A percentile compares a stretch with the other conserved stretches of the same genome.
Evolutionary conservation across 768 basidiomycete species (phyloP).

Genomic region (Tricholoma furcatifolium): DNA sequence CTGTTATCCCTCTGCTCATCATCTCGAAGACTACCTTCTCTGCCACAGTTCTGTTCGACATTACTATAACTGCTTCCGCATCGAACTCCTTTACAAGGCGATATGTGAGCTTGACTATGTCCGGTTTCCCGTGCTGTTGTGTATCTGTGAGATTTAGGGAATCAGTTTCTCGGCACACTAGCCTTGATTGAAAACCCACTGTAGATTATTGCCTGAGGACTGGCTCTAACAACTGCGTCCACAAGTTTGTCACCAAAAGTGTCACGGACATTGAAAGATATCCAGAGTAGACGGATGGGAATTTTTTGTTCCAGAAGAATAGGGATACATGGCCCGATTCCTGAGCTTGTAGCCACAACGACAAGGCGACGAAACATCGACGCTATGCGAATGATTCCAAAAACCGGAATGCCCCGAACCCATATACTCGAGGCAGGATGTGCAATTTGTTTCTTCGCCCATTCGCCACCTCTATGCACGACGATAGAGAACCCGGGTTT

Average conservation of each 20-base stretch:
- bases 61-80: conserved; percentile 55
- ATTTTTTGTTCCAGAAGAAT: conserved; percentile 49
- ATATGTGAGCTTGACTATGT: conserved; percentile 47
- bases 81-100: conserved; percentile 47
- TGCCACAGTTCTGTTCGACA: conserved; percentile 58
- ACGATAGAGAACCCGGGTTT: conserved; percentile 54
- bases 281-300: conserved; percentile 58
- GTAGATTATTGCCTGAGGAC: conserved; percentile 56
- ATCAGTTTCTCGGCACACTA: not conserved
- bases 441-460: conserved; percentile 53
- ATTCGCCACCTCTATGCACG: conserved; percentile 58
- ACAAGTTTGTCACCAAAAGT: conserved; percentile 63
- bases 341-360: conserved; percentile 56
- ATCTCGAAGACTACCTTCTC: conserved; percentile 58
- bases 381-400: conserved; percentile 53
- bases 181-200: conserved; percentile 30
- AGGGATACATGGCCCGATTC: conserved; percentile 60
- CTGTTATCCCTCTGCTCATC: conserved; percentile 59
- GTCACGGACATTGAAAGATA: conserved; percentile 57
- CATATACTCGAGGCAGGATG: conserved; percentile 54
- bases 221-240: conserved; percentile 48
- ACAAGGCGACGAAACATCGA: conserved; percentile 55
- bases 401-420: conserved; percentile 58
- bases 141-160: conserved; percentile 31
- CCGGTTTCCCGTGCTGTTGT: conserved; percentile 43